Evolutionary conservation across 441 rosid species (phyloP).

Genomic region (Arabidopsis lyrata): DNA sequence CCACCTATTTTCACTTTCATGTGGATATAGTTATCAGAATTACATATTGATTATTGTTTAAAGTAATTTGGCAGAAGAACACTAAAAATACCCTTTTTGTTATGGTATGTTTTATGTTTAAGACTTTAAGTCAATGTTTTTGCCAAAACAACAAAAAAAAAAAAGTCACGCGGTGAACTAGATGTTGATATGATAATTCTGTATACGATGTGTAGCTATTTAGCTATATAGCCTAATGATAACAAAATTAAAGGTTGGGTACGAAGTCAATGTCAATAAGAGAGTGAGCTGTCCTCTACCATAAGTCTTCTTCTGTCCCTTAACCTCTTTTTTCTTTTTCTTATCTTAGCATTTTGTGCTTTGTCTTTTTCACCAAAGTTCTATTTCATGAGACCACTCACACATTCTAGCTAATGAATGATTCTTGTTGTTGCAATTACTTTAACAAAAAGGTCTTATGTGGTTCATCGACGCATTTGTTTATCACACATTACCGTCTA

Average conservation of each 20-base stretch:
- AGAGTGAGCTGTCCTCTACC: conserved; percentile 45
- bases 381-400: conserved; percentile 31
- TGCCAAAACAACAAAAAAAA: neutral
- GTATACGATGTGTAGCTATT: conserved; percentile 21
- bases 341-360: conserved; percentile 33
- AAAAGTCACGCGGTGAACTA: conserved; percentile 17
- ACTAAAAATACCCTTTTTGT: neutral
- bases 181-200: conserved; percentile 36
- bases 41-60: neutral
- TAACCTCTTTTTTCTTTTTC: conserved; percentile 26
- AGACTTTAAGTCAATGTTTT: conserved; percentile 29
- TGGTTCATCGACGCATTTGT: conserved; percentile 16
- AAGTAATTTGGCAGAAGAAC: neutral
- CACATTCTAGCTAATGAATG: neutral
- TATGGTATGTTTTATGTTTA: neutral
- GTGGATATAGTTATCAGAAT: no score
- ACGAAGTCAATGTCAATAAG: conserved; percentile 42
- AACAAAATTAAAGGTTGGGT: conserved; percentile 38
- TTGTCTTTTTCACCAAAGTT: conserved; percentile 35
- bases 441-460: conserved; percentile 30
- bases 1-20: no score
- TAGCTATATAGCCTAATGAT: conserved; percentile 27
- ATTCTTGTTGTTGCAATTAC: conserved; percentile 17
- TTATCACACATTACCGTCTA: conserved; percentile 14
- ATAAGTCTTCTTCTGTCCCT: conserved; percentile 39